Evolutionary conservation across 1,139 yeast genomes (phyloP).

Genomic region (Scheffersomyces quercinus): DNA sequence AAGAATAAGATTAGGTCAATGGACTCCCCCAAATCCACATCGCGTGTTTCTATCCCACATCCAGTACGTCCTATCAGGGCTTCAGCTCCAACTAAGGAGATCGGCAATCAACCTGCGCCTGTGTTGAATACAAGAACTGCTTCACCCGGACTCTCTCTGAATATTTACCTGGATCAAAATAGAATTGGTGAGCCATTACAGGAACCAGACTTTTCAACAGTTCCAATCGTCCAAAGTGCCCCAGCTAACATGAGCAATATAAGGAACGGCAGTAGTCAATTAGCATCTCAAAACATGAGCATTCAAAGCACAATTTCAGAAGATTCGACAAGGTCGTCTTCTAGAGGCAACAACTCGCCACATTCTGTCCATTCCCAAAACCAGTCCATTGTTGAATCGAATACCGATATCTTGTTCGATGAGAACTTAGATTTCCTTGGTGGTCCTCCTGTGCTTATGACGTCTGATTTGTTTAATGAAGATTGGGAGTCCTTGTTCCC

Average conservation of each 20-base stretch:
- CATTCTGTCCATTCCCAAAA: background rate
- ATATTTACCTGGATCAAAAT: too few species aligned
- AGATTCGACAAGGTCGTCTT: background rate
- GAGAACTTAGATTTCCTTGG: conserved; percentile 46
- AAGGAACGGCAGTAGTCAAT: background rate
- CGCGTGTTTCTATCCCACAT: background rate
- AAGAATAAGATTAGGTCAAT: background rate
- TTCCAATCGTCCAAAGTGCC: background rate
- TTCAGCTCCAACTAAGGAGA: background rate
- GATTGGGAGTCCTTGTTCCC: conserved; percentile 55
- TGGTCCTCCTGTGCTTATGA: conserved; percentile 56
- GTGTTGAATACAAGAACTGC: too few species aligned
- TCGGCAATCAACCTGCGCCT: too few species aligned
- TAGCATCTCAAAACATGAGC: background rate
- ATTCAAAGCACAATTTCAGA: background rate
- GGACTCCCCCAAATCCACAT: background rate
- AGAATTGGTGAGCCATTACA: background rate
- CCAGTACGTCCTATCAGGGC: background rate
- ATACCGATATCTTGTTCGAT: conserved; percentile 21
- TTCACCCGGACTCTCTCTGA: too few species aligned
- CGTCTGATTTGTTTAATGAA: conserved; percentile 50
- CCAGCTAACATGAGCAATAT: background rate
- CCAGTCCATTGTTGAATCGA: conserved; percentile 17
- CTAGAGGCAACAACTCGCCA: background rate
- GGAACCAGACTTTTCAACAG: background rate